Conservation (phyloP, 495 filamentous ascomycete species). For the Lophiotrema nucula region DNA sequence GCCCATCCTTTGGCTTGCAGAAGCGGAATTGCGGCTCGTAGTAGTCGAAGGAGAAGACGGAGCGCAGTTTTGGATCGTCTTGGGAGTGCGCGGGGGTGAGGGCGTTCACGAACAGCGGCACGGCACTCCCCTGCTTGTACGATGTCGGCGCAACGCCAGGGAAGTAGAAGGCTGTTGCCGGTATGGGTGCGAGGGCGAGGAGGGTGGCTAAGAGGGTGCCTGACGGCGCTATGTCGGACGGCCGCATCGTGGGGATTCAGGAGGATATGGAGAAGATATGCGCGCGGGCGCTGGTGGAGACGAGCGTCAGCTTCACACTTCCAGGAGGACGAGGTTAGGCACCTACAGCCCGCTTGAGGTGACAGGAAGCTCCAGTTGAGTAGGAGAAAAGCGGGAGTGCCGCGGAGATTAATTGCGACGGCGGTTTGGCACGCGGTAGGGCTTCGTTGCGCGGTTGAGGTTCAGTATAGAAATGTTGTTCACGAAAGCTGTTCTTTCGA, state of each 20-base stretch:
- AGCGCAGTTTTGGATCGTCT: constrained; percentile 73
- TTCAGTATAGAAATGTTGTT: too few species aligned
- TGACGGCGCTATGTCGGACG: constrained; percentile 18
- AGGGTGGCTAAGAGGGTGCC: constrained; percentile 27
- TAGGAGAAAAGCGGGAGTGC: too few species aligned
- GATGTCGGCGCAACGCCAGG: constrained; percentile 94
- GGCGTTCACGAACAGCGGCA: constrained; percentile 90
- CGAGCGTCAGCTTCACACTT: background rate
- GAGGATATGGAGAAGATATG: too few species aligned
- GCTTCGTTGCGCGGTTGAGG: too few species aligned
- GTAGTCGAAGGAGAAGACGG: constrained; percentile 94
- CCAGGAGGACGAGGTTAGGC: background rate
- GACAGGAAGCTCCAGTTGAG: too few species aligned
- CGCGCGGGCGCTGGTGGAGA: background rate
- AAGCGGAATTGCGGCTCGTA: constrained; percentile 85
- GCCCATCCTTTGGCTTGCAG: constrained; percentile 73
- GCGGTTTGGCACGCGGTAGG: too few species aligned
- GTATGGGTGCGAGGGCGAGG: constrained; percentile 40
- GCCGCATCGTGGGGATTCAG: constrained; percentile 28
- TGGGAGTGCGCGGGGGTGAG: constrained; percentile 80
- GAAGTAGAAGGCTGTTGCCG: constrained; percentile 84
- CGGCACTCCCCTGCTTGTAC: constrained; percentile 69
- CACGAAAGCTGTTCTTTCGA: too few species aligned
- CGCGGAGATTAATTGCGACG: too few species aligned
- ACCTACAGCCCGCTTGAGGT: background rate